phyloP scores from a whole-genome alignment of 2,329 filamentous ascomycete species.

The Ciborinia camelliae region DNA sequence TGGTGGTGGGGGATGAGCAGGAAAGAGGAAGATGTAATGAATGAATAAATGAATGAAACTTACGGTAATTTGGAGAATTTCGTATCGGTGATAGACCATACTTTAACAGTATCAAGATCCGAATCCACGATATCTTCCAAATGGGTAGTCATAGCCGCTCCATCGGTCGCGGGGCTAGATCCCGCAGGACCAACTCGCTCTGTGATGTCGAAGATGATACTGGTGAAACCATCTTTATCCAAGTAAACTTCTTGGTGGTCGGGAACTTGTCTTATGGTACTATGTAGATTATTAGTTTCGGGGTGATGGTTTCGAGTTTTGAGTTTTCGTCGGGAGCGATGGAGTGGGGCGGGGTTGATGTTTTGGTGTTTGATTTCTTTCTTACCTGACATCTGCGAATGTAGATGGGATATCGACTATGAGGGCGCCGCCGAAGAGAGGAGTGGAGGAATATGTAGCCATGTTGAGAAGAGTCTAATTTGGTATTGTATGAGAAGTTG shows the following conservation, averaged over 20 bases:
- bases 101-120: constrained; percentile 60
- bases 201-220: constrained; percentile 85
- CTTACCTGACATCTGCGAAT: constrained; percentile 72
- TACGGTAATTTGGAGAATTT: constrained; percentile 51
- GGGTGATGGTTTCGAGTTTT: constrained; percentile 17
- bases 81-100: constrained; percentile 63
- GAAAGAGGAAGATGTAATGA: background rate
- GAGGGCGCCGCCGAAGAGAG: constrained; percentile 72
- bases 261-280: constrained; percentile 70
- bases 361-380: constrained; percentile 14
- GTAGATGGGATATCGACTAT: constrained; percentile 62
- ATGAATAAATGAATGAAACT: constrained; percentile 7
- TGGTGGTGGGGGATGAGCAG: constrained; percentile 14
- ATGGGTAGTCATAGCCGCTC: constrained; percentile 66
- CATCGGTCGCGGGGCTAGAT: constrained; percentile 58
- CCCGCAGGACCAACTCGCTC: constrained; percentile 66
- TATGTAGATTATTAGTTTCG: constrained; percentile 38
- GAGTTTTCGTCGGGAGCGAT: background rate
- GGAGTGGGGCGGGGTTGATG: constrained; percentile 11
- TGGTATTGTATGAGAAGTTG: background rate
- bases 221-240: constrained; percentile 77
- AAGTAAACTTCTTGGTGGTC: constrained; percentile 93
- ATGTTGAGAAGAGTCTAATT: background rate
- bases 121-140: constrained; percentile 66
- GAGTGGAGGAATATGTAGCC: constrained; percentile 39